A percentile compares a stretch with the other conserved stretches of the same genome.
Evolutionary conservation across 2,329 filamentous ascomycete species (phyloP).

Genomic region (Cryoendolithus antarcticus): DNA sequence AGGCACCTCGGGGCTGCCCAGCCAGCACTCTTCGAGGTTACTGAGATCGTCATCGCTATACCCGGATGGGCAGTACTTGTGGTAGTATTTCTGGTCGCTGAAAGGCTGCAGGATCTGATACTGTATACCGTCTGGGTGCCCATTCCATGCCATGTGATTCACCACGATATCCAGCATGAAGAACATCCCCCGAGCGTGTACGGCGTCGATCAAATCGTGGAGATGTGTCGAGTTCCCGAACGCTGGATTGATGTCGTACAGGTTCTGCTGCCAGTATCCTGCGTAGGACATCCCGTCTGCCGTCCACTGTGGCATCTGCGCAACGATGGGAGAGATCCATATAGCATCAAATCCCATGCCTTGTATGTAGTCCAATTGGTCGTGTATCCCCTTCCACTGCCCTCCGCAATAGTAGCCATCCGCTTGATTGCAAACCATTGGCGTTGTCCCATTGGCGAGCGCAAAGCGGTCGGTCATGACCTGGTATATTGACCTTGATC

Average conservation of each 20-base stretch:
- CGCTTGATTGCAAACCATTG: conserved; percentile 30
- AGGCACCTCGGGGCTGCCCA: conserved; percentile 32
- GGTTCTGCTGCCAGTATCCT: conserved; percentile 32
- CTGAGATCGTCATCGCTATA: conserved; percentile 31
- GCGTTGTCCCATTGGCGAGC: conserved; percentile 32
- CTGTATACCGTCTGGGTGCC: conserved; percentile 5
- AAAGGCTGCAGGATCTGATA: conserved; percentile 23
- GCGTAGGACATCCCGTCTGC: conserved; percentile 27
- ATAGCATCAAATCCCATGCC: conserved; percentile 29
- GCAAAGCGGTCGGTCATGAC: conserved; percentile 46
- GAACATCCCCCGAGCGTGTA: conserved; percentile 32
- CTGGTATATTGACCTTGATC: conserved; percentile 46
- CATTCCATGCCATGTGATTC: conserved; percentile 24
- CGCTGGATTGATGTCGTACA: conserved; percentile 31
- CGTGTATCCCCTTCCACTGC: conserved; percentile 26
- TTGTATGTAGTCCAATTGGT: conserved; percentile 29
- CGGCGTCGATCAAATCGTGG: conserved; percentile 25
- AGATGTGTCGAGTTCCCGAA: conserved; percentile 33
- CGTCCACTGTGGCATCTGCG: conserved; percentile 15
- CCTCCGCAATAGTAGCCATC: conserved; percentile 24
- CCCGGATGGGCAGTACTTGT: conserved; percentile 42
- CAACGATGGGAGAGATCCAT: conserved; percentile 25
- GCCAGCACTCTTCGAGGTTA: conserved; percentile 29
- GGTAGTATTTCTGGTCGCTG: conserved; percentile 25
- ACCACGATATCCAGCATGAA: conserved; percentile 37